Evolutionary conservation across 1,284 basidiomycete genomes (phyloP).

Genomic region (Leccinum laetum): DNA sequence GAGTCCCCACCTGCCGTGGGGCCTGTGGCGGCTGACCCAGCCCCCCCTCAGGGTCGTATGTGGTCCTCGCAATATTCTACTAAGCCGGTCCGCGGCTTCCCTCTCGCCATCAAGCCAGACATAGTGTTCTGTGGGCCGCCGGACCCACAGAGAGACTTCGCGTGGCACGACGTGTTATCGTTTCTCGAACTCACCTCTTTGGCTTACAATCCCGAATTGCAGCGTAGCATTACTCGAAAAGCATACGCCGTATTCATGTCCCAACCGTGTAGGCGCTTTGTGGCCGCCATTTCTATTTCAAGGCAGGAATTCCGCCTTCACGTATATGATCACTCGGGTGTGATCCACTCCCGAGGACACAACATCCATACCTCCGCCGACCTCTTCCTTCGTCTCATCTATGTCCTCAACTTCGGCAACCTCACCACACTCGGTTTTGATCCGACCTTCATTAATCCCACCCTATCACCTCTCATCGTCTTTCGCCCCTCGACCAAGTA

Average conservation of each 20-base stretch:
- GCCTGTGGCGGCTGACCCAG: no score
- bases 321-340: background rate
- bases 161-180: background rate
- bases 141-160: background rate
- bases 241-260: background rate
- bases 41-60: no score
- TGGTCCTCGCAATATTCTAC: background rate
- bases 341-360: background rate
- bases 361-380: background rate
- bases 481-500: background rate
- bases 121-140: background rate
- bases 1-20: no score
- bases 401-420: background rate
- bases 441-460: background rate
- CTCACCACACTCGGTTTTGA: background rate
- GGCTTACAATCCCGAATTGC: background rate
- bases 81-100: background rate
- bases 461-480: background rate
- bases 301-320: background rate
- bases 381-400: background rate
- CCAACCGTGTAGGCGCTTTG: background rate
- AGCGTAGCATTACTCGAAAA: background rate
- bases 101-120: background rate
- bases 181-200: background rate
- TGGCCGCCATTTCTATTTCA: background rate